Evolutionary conservation across 2,329 filamentous ascomycete species (phyloP).

Genomic region (Paracoccidioides brasiliensis): DNA sequence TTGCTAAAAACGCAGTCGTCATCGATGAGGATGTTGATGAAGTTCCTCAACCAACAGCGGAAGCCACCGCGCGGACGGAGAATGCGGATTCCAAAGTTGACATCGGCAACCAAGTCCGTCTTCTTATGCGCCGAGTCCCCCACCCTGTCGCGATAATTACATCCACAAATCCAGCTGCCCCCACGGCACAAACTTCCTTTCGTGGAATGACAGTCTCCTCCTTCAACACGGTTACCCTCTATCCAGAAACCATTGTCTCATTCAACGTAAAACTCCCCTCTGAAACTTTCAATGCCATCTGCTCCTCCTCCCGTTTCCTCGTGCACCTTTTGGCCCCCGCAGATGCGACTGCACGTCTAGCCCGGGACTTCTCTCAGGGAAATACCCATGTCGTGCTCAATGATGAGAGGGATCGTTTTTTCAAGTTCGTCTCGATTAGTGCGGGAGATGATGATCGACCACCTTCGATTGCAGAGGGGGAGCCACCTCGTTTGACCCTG

Average conservation of each 20-base stretch:
- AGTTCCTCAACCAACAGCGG: not conserved
- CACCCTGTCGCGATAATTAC: conserved; percentile 47
- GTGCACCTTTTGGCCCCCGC: conserved; percentile 38
- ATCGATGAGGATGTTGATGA: conserved; percentile 1
- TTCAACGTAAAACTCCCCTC: conserved; percentile 50
- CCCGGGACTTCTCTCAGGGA: conserved; percentile 28
- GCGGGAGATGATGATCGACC: not conserved
- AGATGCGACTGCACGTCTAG: conserved; percentile 22
- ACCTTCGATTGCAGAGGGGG: conserved; percentile 6
- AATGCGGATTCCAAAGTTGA: not conserved
- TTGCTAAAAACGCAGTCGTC: not conserved
- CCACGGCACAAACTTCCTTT: conserved; percentile 17
- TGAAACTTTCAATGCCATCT: conserved; percentile 42
- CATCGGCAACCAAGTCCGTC: conserved; percentile 22
- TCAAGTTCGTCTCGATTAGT: conserved; percentile 7
- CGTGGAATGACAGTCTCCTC: conserved; percentile 49
- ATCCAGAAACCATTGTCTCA: conserved; percentile 43
- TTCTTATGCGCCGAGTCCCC: conserved; percentile 42
- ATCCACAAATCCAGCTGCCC: conserved; percentile 24
- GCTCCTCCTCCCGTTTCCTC: conserved; percentile 32
- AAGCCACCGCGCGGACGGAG: not conserved
- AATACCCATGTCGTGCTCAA: conserved; percentile 23
- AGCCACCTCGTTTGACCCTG: conserved; percentile 10
- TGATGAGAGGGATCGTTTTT: conserved; percentile 6
- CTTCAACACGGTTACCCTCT: conserved; percentile 45